phyloP scores from a whole-genome alignment of 805 yeast species.

The Tetrapisispora iriomotensis region DNA sequence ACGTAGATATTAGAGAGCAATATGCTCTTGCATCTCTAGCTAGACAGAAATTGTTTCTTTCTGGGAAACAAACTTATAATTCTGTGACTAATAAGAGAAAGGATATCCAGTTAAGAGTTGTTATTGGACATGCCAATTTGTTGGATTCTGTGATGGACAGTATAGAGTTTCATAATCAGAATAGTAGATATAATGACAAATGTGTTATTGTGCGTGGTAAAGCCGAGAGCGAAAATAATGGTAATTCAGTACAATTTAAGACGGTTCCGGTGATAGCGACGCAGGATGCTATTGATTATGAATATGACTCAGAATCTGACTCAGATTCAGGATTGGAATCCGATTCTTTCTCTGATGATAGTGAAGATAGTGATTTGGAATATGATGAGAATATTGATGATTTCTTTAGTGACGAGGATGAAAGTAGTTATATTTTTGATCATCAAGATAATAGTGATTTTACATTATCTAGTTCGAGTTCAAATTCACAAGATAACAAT shows the following conservation, averaged over 20 bases:
- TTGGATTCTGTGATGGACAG: constrained; percentile 22
- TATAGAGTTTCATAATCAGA: constrained; percentile 6
- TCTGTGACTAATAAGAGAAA: constrained; percentile 5
- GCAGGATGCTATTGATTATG: not conserved
- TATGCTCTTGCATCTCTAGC: constrained; percentile 15
- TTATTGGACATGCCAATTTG: constrained; percentile 29
- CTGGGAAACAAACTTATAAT: constrained; percentile 7
- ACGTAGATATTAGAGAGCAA: constrained; percentile 2
- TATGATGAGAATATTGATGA: not conserved
- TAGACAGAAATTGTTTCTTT: constrained; percentile 14
- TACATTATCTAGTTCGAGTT: not conserved
- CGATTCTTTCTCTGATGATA: not conserved
- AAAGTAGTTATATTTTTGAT: not conserved
- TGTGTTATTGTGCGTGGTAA: no score
- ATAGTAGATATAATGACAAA: no score
- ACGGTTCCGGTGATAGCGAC: not conserved
- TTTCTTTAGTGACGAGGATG: constrained; percentile 1
- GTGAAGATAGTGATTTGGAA: constrained; percentile 1
- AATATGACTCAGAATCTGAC: constrained; percentile 1
- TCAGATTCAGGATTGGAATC: constrained; percentile 1
- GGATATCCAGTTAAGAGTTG: constrained; percentile 20
- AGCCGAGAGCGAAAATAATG: no score
- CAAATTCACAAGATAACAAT: constrained; percentile 1
- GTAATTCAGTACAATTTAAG: no score
- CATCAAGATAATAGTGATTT: not conserved